These are phyloP conservation scores for Ophiostoma sp. DNA, from an alignment of 2,329 filamentous ascomycete species.

Conservation along the genomic window DNA sequence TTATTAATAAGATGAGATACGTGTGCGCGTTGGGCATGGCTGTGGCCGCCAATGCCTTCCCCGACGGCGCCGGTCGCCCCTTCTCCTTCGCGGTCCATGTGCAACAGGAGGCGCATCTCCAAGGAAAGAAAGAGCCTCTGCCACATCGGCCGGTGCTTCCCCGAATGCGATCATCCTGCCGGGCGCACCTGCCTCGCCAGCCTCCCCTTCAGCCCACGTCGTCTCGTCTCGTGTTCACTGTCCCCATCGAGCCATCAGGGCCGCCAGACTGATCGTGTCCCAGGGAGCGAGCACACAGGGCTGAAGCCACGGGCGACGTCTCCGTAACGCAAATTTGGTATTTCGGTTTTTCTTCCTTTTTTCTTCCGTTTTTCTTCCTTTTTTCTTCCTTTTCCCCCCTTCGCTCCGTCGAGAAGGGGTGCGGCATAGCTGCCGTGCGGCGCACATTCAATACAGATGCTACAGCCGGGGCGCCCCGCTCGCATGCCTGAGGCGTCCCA, in stretches of 20 bases:
- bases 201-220: not conserved
- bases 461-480: not conserved
- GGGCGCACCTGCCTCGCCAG: not conserved
- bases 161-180: not conserved
- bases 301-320: not conserved
- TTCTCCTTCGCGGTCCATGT: slow-evolving; percentile 17
- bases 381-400: too few species aligned
- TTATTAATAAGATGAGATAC: too few species aligned
- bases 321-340: not conserved
- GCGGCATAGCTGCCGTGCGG: too few species aligned
- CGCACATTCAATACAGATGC: too few species aligned
- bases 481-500: not conserved
- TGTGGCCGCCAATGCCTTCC: not conserved
- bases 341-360: not conserved
- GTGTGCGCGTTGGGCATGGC: not conserved
- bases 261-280: not conserved
- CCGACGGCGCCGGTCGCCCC: slow-evolving; percentile 11
- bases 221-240: not conserved
- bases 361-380: too few species aligned
- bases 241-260: not conserved
- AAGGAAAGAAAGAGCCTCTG: slow-evolving; percentile 15
- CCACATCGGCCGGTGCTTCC: not conserved
- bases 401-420: too few species aligned
- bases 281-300: slow-evolving; percentile 2
- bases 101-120: slow-evolving; percentile 8